Conservation (phyloP, 2,329 filamentous ascomycete genomes). For the Hymenoscyphus fructigenus region DNA sequence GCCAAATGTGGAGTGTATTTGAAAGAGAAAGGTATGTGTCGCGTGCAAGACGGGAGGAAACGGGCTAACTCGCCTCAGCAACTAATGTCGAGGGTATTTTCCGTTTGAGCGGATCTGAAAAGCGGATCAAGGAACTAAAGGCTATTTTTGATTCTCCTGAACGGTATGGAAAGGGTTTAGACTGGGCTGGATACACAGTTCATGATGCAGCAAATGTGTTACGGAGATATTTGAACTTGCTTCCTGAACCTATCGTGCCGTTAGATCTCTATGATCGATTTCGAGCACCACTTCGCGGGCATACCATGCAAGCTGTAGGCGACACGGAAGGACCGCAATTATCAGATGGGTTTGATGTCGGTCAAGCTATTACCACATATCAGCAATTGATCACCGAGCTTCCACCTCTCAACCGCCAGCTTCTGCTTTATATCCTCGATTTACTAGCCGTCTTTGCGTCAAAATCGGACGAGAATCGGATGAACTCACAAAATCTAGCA, state of each 20-base stretch:
- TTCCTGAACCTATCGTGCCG: slow-evolving; percentile 95
- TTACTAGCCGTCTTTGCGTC: slow-evolving; percentile 94
- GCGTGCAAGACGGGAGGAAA: not conserved
- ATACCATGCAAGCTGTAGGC: slow-evolving; percentile 69
- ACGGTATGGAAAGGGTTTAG: slow-evolving; percentile 91
- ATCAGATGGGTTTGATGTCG: slow-evolving; percentile 71
- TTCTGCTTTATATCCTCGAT: slow-evolving; percentile 94
- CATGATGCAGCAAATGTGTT: slow-evolving; percentile 98
- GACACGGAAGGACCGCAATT: slow-evolving; percentile 69
- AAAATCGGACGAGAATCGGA: slow-evolving; percentile 94
- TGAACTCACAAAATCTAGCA: slow-evolving; percentile 91
- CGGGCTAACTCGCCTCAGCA: slow-evolving; percentile 52
- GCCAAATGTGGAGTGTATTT: slow-evolving; percentile 97
- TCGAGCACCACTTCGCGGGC: slow-evolving; percentile 70
- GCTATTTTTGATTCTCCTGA: slow-evolving; percentile 90
- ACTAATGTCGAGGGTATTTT: slow-evolving; percentile 97
- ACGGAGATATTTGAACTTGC: slow-evolving; percentile 89
- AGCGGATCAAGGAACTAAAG: slow-evolving; percentile 96
- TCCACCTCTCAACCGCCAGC: slow-evolving; percentile 87
- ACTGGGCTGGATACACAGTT: slow-evolving; percentile 97
- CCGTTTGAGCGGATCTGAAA: slow-evolving; percentile 91
- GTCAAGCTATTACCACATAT: slow-evolving; percentile 76
- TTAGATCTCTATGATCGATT: slow-evolving; percentile 91
- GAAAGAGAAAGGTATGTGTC: slow-evolving; percentile 86
- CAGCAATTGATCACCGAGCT: slow-evolving; percentile 90